Base-by-base conservation (phyloP, 1,139 yeast species). In the Saccharomycopsis hybrid region DNA sequence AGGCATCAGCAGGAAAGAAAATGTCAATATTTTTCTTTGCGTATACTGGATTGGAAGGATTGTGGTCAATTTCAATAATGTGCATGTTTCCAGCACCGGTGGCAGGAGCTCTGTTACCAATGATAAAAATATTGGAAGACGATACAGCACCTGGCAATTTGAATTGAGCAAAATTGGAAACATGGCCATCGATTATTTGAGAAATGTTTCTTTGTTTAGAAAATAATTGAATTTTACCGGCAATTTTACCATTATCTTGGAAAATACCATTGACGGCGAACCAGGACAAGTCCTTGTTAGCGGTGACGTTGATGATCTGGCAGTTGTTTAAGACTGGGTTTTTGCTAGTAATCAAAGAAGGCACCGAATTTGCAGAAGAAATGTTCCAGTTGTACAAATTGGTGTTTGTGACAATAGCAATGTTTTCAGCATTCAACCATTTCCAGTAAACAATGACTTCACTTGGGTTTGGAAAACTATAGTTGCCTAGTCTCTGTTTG, bases 181-280 rank as follows among this genome's bases (percentile, higher is more conserved):
- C 97, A 67, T 94, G 98, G 59, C 98, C 98, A 65, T 94, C 97
- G 61, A 94, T 88, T 31, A 96, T 94, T 71, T 94, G 99, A 18
- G 97, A 89, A 47, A 90, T 88, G 63, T 86, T 85, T 67, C 97
- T 82, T 52, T 83, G 80, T 65, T 82, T 85, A 54, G 96, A 85
- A 69, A 74, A 94, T 56, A 94, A 78, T 72, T 94, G 99, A 65
- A 92, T 85, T 68, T 88, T 95, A 63, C 99, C 99, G 36, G 90
- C 97, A 60, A 94, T 87, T 62, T 95, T 81, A 56, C 96, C 96
- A 60, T 86, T 85, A 65, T 88, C 96, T 69, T 89, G 97, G 43
- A 95, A 84, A 64, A 94, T 90, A 60, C 98, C 98, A 55, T 87
- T 88, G 53, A 90, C 78, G 35, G 97, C 96, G 65, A 89, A 85